These are phyloP conservation scores for Neurospora cerealis DNA, from an alignment of 495 filamentous ascomycete species.

Conservation along the genomic window DNA sequence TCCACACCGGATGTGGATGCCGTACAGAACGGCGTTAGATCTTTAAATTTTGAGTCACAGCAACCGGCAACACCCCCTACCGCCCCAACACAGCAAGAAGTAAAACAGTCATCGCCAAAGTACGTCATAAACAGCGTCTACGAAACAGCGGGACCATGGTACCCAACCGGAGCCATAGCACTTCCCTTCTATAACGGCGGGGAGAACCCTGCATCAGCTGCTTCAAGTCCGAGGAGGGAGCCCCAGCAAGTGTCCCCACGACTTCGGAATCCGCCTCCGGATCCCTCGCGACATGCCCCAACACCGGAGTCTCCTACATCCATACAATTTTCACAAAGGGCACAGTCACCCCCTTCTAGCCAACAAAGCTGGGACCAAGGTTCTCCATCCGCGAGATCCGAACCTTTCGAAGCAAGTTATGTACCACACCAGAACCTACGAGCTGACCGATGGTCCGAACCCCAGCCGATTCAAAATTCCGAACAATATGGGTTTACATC, in stretches of 20 bases:
- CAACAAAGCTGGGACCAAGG: constrained; percentile 1
- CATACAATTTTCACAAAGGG: not conserved
- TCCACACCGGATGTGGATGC: not conserved
- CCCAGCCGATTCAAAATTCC: not conserved
- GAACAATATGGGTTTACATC: not conserved
- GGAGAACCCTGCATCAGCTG: not conserved
- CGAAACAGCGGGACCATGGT: constrained; percentile 9
- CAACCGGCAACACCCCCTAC: not conserved
- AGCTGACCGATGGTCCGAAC: constrained; percentile 7
- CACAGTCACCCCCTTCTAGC: not conserved
- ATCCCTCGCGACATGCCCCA: not conserved
- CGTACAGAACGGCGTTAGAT: not conserved
- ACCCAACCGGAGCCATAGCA: constrained; percentile 1
- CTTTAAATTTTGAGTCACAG: not conserved
- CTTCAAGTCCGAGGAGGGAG: not conserved
- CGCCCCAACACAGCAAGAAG: not conserved
- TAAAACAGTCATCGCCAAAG: not conserved
- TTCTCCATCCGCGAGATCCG: constrained; percentile 10
- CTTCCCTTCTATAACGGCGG: constrained; percentile 3
- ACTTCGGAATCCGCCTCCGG: not conserved
- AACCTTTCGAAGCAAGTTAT: not conserved
- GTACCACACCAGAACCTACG: not conserved
- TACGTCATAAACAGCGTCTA: not conserved
- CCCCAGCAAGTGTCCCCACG: not conserved
- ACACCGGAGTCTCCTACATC: not conserved